Base-by-base conservation (phyloP, 1,284 basidiomycete species). In the Melampsora medusae region DNA sequence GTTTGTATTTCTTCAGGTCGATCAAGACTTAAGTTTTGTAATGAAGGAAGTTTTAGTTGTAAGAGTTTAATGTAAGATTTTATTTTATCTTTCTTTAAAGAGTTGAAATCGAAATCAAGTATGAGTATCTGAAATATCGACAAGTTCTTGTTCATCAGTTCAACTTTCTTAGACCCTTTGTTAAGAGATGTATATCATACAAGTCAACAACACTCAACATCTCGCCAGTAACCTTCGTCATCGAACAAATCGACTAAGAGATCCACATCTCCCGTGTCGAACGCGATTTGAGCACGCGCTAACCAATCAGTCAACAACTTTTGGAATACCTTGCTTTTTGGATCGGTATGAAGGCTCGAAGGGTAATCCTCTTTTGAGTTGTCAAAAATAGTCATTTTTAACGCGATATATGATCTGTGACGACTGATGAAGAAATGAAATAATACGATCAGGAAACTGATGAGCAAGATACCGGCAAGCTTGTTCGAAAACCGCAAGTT, bases 201-300 rank as follows among this genome's bases (percentile, higher is more conserved):
- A 12, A 38, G 35, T 38, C 25, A 50, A 17, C 4, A 56, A 56
- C n/a, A 62, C 69, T 71, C 48, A 59, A 71, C 69, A 62, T 90
- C 89, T 64, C 88, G 84, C 88, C 87, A 89, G 81, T 84, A 85
- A 4, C 85, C 85, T 70, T 87, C 85, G 1, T 84, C 82, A 28
- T 85, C 80, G 77, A 88, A 84, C 70, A 86, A 83, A 25, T 81
- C 77, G 22, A 82, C 79, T 62, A 87, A 78, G 14, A 80, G 83
- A 25, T 84, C 80, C 56, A 84, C 81, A 76, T 88, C 81, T 77
- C 81, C 80, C 0, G 82, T 78, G 56, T 81, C 80, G 42, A 85
- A 80, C 7, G 83, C 80, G 22, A 82, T 75, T 10, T 84, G 79
- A 79, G 89, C 87, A 2, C 82, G 77, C 16, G 79, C 67, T 71